Conservation (phyloP, 208 protist genomes). For the Leishmania mexicana region DNA sequence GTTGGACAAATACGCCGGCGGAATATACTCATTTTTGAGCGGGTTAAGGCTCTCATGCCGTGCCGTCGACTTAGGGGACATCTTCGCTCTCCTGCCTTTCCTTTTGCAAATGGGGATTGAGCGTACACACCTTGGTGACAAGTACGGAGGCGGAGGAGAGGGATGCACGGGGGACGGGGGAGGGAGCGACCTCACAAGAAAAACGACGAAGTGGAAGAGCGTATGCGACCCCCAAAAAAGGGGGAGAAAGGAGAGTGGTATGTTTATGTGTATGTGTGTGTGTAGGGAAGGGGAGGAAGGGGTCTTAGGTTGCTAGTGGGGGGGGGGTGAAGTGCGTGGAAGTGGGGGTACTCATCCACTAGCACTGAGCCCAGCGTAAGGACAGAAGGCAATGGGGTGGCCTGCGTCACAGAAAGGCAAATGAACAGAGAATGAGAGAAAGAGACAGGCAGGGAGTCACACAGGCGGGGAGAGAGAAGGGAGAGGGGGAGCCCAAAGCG, state of each 20-base stretch:
- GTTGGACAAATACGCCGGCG: slow-evolving; percentile 62
- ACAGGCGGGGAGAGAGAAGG: neutral
- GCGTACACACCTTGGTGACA: neutral
- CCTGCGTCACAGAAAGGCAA: neutral
- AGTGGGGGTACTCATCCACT: neutral
- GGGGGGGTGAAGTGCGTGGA: neutral
- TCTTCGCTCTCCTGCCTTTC: neutral
- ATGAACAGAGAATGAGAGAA: neutral
- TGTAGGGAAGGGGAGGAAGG: too few relatives aligned
- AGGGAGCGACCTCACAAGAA: neutral
- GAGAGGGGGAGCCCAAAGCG: neutral
- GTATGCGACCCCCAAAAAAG: neutral
- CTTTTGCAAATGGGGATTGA: neutral
- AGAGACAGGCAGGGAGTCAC: neutral
- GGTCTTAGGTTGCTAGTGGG: neutral
- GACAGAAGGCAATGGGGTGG: neutral
- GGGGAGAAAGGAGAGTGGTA: neutral
- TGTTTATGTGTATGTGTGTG: neutral
- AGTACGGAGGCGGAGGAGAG: neutral
- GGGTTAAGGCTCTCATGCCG: slow-evolving; percentile 46
- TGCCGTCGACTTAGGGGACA: neutral
- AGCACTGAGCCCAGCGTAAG: too few relatives aligned
- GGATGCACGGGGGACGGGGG: neutral
- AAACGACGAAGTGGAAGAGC: neutral
- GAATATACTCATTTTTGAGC: slow-evolving; percentile 62